These are phyloP conservation scores for Xylaria sp. DNA, from an alignment of 2,329 filamentous ascomycete genomes.

Conservation along the genomic window DNA sequence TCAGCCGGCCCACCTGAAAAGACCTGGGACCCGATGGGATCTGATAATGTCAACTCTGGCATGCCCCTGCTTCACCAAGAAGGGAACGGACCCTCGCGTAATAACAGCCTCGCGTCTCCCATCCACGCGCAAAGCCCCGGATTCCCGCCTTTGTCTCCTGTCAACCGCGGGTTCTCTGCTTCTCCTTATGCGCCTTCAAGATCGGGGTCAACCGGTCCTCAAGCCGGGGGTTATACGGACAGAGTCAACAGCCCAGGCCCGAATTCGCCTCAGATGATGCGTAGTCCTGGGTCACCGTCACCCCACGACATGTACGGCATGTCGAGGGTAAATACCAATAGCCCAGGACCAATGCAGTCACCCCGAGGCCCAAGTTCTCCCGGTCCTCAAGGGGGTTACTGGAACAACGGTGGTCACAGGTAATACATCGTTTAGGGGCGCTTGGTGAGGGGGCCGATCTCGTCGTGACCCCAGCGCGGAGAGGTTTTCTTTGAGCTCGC, in stretches of 20 bases:
- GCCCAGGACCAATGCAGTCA: conserved; percentile 25
- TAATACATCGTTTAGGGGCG: neutral
- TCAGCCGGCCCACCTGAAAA: conserved; percentile 29
- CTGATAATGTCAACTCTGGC: conserved; percentile 9
- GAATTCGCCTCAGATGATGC: conserved; percentile 15
- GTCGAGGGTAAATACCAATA: conserved; percentile 22
- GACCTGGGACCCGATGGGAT: conserved; percentile 28
- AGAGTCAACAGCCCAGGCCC: conserved; percentile 37
- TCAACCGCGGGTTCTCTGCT: conserved; percentile 39
- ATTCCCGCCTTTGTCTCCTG: conserved; percentile 33
- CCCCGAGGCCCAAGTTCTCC: conserved; percentile 25
- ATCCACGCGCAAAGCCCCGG: conserved; percentile 33
- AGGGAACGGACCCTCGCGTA: conserved; percentile 16
- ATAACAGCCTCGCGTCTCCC: conserved; percentile 33
- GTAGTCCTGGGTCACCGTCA: conserved; percentile 24
- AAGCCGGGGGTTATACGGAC: conserved; percentile 23
- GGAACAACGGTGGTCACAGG: conserved; percentile 13
- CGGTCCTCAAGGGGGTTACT: conserved; percentile 21
- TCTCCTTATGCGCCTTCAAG: conserved; percentile 37
- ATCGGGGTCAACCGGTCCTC: conserved; percentile 37
- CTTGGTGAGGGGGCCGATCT: neutral
- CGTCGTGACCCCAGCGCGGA: neutral
- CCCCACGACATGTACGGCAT: conserved; percentile 31
- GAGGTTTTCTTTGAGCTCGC: neutral
- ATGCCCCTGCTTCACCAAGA: conserved; percentile 25